phyloP scores from a whole-genome alignment of 306 rosid species.

The Pyrus bretschneideri region DNA sequence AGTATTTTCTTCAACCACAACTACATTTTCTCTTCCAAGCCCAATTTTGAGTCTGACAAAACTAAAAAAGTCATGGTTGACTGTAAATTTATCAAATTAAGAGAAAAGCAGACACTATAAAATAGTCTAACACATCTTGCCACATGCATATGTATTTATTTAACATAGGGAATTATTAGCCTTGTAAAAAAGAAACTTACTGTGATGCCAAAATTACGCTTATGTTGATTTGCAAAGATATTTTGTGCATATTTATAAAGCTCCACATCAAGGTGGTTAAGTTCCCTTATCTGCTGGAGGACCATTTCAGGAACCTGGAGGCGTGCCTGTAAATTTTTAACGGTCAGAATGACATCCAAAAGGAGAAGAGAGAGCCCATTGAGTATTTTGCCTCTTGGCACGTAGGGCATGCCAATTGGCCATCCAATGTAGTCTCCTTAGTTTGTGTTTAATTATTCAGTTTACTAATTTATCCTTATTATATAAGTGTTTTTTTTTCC shows the following conservation, averaged over 20 bases:
- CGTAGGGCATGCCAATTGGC: not conserved
- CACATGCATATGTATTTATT: not conserved
- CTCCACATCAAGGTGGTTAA: constrained; percentile 83
- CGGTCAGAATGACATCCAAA: not conserved
- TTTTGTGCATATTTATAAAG: constrained; percentile 65
- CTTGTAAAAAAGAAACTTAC: constrained; percentile 35
- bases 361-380: not conserved
- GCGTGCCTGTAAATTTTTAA: constrained; percentile 57
- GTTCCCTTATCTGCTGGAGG: constrained; percentile 53
- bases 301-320: constrained; percentile 51
- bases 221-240: constrained; percentile 56
- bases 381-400: not conserved
- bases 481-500: no score
- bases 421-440: no score
- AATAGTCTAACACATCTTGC: not conserved
- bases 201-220: constrained; percentile 22
- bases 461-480: not conserved
- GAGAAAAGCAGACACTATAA: not conserved
- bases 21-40: not conserved
- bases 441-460: no score
- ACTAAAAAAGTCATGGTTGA: not conserved
- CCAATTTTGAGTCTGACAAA: not conserved
- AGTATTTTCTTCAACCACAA: not conserved
- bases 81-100: not conserved
- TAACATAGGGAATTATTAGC: not conserved